These are phyloP conservation scores for Leishmania martiniquensis DNA, from an alignment of 208 protist species.

Conservation along the genomic window DNA sequence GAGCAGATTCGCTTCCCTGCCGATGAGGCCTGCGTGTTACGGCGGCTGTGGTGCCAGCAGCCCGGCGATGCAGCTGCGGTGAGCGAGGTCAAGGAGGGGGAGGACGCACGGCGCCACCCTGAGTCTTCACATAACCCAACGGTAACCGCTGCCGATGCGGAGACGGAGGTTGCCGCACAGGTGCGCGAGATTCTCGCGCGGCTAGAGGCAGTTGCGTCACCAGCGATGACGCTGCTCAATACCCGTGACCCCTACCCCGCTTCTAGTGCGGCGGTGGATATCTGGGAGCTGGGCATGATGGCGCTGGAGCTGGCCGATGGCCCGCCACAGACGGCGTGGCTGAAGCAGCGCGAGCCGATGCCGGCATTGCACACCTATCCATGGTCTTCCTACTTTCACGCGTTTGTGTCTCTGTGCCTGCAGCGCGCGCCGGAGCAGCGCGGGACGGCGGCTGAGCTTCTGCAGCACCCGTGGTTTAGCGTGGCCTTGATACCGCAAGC, in stretches of 20 bases:
- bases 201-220: slow-evolving; percentile 4
- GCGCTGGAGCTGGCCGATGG: slow-evolving; percentile 72
- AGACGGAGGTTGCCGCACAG: neutral
- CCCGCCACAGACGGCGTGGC: slow-evolving; percentile 38
- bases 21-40: slow-evolving; percentile 26
- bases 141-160: neutral
- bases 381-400: slow-evolving; percentile 56
- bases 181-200: slow-evolving; percentile 17
- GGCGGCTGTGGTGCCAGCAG: slow-evolving; percentile 21
- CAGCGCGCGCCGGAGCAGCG: slow-evolving; percentile 44
- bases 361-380: slow-evolving; percentile 38
- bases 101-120: neutral
- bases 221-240: slow-evolving; percentile 28
- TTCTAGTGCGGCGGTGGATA: slow-evolving; percentile 41
- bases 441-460: slow-evolving; percentile 55
- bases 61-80: slow-evolving; percentile 1
- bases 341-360: slow-evolving; percentile 42
- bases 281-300: slow-evolving; percentile 83
- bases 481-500: slow-evolving; percentile 41
- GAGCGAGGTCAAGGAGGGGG: neutral
- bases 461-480: slow-evolving; percentile 82
- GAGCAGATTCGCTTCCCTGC: slow-evolving; percentile 20
- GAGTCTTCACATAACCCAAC: neutral
- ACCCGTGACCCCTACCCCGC: slow-evolving; percentile 28
- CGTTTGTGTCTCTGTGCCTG: slow-evolving; percentile 73